These are phyloP conservation scores for Ascomycota sp. DNA, from an alignment of 2,329 filamentous ascomycete species.

Conservation along the genomic window DNA sequence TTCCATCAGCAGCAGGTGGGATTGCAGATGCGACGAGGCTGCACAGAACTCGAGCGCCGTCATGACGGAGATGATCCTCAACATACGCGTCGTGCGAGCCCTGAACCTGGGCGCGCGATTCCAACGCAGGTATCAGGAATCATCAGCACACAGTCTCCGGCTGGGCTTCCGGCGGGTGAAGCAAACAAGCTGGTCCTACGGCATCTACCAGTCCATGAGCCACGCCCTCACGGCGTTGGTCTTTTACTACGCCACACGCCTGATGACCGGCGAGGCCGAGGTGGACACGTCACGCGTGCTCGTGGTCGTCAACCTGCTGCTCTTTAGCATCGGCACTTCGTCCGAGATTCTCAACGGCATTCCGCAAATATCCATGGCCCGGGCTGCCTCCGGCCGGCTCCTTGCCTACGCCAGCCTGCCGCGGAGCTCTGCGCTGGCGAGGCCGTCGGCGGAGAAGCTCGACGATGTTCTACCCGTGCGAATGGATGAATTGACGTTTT, in stretches of 20 bases:
- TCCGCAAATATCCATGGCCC: constrained; percentile 59
- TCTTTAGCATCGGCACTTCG: constrained; percentile 64
- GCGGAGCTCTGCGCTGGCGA: constrained; percentile 32
- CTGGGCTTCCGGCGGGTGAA: constrained; percentile 45
- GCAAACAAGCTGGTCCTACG: constrained; percentile 52
- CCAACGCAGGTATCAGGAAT: constrained; percentile 34
- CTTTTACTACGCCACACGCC: constrained; percentile 60
- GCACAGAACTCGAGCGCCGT: constrained; percentile 33
- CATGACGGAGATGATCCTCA: constrained; percentile 55
- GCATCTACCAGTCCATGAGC: constrained; percentile 53
- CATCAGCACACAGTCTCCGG: constrained; percentile 28
- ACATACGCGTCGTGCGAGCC: constrained; percentile 59
- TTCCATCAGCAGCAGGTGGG: constrained; percentile 48
- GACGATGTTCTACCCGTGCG: constrained; percentile 22
- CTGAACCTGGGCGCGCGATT: constrained; percentile 59
- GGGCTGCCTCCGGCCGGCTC: constrained; percentile 51
- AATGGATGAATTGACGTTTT: constrained; percentile 39
- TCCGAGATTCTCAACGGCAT: constrained; percentile 51
- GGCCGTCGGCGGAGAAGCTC: constrained; percentile 18
- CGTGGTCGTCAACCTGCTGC: constrained; percentile 58
- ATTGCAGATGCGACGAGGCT: constrained; percentile 43
- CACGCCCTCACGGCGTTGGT: constrained; percentile 58
- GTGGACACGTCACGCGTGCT: constrained; percentile 39
- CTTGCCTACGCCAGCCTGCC: constrained; percentile 48
- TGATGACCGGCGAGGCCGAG: constrained; percentile 30